Base-by-base conservation (phyloP, 78 protist species). In the Dictyostelium purpureum region DNA sequence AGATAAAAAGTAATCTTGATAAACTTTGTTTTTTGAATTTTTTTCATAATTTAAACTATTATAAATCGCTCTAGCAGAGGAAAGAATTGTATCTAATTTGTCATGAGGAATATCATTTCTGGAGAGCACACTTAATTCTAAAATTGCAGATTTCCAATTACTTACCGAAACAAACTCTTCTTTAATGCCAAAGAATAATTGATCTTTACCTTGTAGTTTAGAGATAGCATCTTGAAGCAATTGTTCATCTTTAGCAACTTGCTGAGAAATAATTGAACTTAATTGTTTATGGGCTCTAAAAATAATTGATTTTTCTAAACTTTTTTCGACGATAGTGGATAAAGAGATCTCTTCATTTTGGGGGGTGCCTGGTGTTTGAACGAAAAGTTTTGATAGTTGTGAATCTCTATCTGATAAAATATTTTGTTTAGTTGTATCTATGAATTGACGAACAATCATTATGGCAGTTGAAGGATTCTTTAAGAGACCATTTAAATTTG, bases 171-270 rank as follows among this genome's bases (percentile, higher is more conserved):
- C 73, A 38, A 56, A 85, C 3, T 85, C 92, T 43, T 57, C 51
- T 61, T 85, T 85, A n/a, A 85, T 85, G 3, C 92, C 92, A 73
- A 85, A 85, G 45, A 85, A 85, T 18, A 73, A 75, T 31, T 85
- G 92, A 28, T 71, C 66, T 61, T 59, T 85, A 6, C 35, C 31
- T 21, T 11, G 28, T 26, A 85, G 79, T 59, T 73, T 73, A 0
- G 61, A 7, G 14, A 85, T 70, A 45, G 28, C 35, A 1, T 85
- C 76, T 35, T 85, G 92, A 7, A 85, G 76, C 4, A 26, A 24
- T 45, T 24, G 69, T 24, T 85, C 92, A 3, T 85, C 92, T 38
- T 85, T 85, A 37, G 63, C 71, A 0, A 85, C 82, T 12, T 85
- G 92, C 33, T 40, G 76, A 10, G 63, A 18, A 7, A 85, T 51